Evolutionary conservation across 2,329 filamentous ascomycete genomes (phyloP).

Genomic region (Capronia americana): DNA sequence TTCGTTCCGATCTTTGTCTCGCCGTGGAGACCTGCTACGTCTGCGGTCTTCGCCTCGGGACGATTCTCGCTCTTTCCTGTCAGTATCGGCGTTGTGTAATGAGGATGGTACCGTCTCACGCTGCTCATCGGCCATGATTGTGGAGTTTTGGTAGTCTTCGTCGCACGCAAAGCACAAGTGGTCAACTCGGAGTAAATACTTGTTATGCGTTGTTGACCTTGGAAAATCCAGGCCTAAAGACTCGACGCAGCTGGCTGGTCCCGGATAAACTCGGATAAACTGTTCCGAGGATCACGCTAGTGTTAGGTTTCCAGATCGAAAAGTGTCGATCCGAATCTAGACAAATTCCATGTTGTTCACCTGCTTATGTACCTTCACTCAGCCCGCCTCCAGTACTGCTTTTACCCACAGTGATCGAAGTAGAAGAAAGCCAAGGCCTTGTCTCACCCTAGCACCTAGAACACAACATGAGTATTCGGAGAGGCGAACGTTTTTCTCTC

Average conservation of each 20-base stretch:
- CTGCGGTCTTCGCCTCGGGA: conserved; percentile 43
- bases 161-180: background rate
- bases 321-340: no score
- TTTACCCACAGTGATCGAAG: background rate
- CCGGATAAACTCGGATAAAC: conserved; percentile 5
- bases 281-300: background rate
- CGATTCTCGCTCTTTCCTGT: conserved; percentile 35
- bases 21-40: conserved; percentile 53
- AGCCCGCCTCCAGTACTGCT: no score
- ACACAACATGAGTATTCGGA: background rate
- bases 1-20: conserved; percentile 45
- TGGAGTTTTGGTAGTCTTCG: background rate
- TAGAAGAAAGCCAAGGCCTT: background rate
- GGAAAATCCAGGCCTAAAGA: background rate
- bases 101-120: conserved; percentile 25
- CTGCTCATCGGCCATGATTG: conserved; percentile 36
- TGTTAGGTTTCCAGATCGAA: background rate
- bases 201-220: background rate
- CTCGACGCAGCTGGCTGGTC: background rate
- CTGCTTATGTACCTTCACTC: no score
- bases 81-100: conserved; percentile 24
- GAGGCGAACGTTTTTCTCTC: background rate
- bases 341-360: no score
- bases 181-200: background rate
- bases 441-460: background rate